phyloP scores from a whole-genome alignment of 202 grass and related monocot genomes.

The Sporobolus alterniflorus region DNA sequence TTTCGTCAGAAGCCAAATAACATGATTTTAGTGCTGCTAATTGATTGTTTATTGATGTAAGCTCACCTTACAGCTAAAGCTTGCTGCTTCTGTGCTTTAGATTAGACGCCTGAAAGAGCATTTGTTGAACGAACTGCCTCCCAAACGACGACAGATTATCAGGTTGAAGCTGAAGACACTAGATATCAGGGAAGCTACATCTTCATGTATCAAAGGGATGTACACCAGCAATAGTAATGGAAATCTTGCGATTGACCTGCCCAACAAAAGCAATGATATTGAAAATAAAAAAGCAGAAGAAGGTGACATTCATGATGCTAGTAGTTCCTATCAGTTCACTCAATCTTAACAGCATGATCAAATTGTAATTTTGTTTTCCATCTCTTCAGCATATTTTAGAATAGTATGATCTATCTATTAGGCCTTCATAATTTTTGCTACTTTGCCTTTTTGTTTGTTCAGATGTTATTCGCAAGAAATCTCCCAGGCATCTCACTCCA shows the following conservation, averaged over 20 bases:
- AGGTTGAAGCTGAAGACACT: constrained; percentile 68
- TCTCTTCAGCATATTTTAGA: neutral
- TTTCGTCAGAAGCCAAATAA: constrained; percentile 12
- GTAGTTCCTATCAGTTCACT: constrained; percentile 23
- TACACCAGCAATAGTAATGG: constrained; percentile 31
- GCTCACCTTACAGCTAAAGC: constrained; percentile 19
- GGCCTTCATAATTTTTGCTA: constrained; percentile 10
- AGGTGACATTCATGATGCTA: constrained; percentile 37
- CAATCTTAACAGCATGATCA: constrained; percentile 22
- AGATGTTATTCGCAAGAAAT: constrained; percentile 67
- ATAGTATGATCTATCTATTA: neutral
- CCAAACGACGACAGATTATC: constrained; percentile 91
- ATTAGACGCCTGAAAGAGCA: constrained; percentile 94
- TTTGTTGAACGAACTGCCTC: constrained; percentile 86
- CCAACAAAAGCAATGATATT: constrained; percentile 37
- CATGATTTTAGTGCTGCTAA: constrained; percentile 25
- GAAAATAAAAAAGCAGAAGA: constrained; percentile 46
- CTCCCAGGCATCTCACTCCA: constrained; percentile 59
- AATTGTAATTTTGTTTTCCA: constrained; percentile 8
- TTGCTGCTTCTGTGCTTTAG: constrained; percentile 43
- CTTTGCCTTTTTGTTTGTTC: constrained; percentile 34
- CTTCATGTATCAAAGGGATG: constrained; percentile 46
- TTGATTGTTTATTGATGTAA: constrained; percentile 22
- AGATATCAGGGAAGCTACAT: constrained; percentile 63
- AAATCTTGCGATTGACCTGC: constrained; percentile 24